These are phyloP conservation scores for Vigna unguiculata DNA, from an alignment of 306 rosid species.

Conservation along the genomic window DNA sequence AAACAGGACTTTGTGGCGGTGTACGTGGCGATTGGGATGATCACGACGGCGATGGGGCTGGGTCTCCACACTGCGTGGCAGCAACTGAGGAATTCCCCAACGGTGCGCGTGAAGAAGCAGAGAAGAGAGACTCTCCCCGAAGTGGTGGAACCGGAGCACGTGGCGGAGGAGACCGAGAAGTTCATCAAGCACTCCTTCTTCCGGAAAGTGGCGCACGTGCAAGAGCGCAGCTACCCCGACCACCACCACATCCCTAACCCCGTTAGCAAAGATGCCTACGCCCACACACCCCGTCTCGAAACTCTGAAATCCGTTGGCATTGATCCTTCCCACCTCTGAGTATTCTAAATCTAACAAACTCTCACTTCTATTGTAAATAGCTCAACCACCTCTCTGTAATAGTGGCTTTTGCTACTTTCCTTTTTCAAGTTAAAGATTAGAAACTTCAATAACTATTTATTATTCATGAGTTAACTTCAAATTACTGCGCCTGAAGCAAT, in stretches of 20 bases:
- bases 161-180: slow-evolving; percentile 57
- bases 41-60: slow-evolving; percentile 48
- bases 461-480: too few relatives aligned
- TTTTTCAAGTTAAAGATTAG: too few relatives aligned
- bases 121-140: slow-evolving; percentile 84
- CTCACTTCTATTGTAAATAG: too few relatives aligned
- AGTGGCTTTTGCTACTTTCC: too few relatives aligned
- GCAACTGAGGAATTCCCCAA: slow-evolving; percentile 64
- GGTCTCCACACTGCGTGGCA: slow-evolving; percentile 82
- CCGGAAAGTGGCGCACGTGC: slow-evolving; percentile 81
- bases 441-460: too few relatives aligned
- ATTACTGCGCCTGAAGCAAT: too few relatives aligned
- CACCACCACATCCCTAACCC: slow-evolving; percentile 47
- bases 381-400: too few relatives aligned
- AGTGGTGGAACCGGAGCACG: slow-evolving; percentile 86
- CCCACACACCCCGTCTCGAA: slow-evolving; percentile 45
- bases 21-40: slow-evolving; percentile 77
- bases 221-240: slow-evolving; percentile 50
- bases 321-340: slow-evolving; percentile 45
- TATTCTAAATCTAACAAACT: too few relatives aligned
- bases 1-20: slow-evolving; percentile 68
- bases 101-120: slow-evolving; percentile 69
- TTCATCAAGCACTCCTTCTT: slow-evolving; percentile 55
- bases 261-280: slow-evolving; percentile 54
- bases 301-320: slow-evolving; percentile 71